Percentiles rank a stretch among this genome's conserved stretches.
phyloP scores from a whole-genome alignment of 1,284 basidiomycete genomes.

The Fomes fomentarius region DNA sequence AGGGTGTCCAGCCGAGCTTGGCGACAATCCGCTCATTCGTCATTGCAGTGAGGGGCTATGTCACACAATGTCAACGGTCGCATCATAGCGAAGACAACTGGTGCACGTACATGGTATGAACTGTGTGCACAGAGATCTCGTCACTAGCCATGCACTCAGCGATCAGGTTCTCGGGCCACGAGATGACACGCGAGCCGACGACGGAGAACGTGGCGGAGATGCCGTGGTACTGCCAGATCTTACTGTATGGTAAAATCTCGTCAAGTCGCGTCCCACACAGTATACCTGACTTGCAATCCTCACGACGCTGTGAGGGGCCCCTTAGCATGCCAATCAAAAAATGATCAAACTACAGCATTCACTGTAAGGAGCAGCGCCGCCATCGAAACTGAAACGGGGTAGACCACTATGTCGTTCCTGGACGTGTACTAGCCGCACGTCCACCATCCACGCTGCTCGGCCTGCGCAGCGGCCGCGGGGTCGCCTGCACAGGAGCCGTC shows the following conservation, averaged over 20 bases:
- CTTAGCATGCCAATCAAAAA: constrained; percentile 10
- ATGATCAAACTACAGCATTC: constrained; percentile 37
- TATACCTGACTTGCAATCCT: constrained; percentile 20
- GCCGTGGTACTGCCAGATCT: constrained; percentile 64
- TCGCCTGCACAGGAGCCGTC: constrained; percentile 71
- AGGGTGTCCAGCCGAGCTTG: constrained; percentile 2
- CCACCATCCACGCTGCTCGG: constrained; percentile 77
- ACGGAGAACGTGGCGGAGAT: constrained; percentile 90
- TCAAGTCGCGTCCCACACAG: background rate
- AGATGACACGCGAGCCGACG: constrained; percentile 88
- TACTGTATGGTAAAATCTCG: constrained; percentile 46
- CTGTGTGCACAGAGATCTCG: constrained; percentile 83
- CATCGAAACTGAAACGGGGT: constrained; percentile 83
- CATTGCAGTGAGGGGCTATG: no score
- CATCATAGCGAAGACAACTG: no score
- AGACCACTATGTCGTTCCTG: constrained; percentile 65
- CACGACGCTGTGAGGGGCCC: constrained; percentile 51
- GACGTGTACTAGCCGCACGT: constrained; percentile 87
- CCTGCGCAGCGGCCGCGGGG: constrained; percentile 59
- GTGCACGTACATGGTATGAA: constrained; percentile 70
- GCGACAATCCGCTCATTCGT: no score
- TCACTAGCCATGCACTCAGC: constrained; percentile 88
- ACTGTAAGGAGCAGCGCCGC: constrained; percentile 86
- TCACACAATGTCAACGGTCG: no score
- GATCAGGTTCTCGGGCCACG: constrained; percentile 75